Evolutionary conservation across 2,329 filamentous ascomycete genomes (phyloP).

Genomic region (Westerdykella sp.): DNA sequence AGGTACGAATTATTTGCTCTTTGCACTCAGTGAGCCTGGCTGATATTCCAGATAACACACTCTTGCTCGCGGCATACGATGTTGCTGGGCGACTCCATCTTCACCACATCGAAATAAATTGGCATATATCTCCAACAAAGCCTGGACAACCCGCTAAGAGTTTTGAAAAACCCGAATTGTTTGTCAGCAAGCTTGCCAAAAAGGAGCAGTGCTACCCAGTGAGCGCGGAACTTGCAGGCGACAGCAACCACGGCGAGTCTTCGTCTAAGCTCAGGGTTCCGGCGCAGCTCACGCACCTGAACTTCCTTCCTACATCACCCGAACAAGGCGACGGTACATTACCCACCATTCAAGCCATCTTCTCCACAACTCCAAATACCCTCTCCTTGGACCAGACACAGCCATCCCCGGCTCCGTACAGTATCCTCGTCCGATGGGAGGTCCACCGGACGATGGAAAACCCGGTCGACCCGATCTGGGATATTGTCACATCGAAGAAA

Average conservation of each 20-base stretch:
- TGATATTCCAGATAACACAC: conserved; percentile 36
- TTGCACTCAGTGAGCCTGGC: neutral
- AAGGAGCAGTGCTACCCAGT: conserved; percentile 30
- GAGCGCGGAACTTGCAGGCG: conserved; percentile 13
- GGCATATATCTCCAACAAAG: conserved; percentile 57
- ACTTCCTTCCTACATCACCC: conserved; percentile 62
- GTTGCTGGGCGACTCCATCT: conserved; percentile 66
- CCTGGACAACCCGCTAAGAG: conserved; percentile 42
- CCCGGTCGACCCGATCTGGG: conserved; percentile 66
- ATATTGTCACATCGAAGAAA: conserved; percentile 63
- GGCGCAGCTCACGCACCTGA: conserved; percentile 60
- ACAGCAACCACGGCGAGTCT: conserved; percentile 18
- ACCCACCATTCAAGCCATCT: conserved; percentile 65
- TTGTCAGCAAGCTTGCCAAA: conserved; percentile 22
- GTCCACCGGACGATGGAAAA: conserved; percentile 58
- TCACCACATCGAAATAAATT: conserved; percentile 67
- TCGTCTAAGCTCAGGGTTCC: conserved; percentile 20
- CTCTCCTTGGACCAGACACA: conserved; percentile 42
- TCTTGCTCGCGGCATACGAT: conserved; percentile 63
- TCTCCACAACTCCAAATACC: conserved; percentile 51
- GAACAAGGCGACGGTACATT: conserved; percentile 55
- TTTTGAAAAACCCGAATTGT: conserved; percentile 34
- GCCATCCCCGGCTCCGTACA: conserved; percentile 60
- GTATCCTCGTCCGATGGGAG: conserved; percentile 78
- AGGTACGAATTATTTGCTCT: conserved; percentile 42